Evolutionary conservation across 805 yeast species (phyloP), one percentile per base, ranked within the genome.

Genomic region (Wickerhamiella occidentalis): DNA sequence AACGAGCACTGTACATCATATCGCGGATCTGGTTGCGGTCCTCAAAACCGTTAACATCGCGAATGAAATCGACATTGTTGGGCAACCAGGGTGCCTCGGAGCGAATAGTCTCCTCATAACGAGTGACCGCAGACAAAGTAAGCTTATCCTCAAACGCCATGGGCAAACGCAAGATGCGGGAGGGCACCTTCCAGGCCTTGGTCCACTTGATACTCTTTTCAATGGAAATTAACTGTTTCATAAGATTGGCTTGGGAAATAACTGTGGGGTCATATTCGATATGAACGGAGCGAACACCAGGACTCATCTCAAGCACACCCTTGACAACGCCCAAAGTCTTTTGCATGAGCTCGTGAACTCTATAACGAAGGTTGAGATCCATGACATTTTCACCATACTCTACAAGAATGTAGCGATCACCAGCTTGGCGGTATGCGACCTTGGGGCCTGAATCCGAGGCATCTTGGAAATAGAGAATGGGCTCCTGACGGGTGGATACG

Each of bases 11-110:
- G 69, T 87, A 90, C 61, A 92, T 67, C 82, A 90, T 80, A 42
- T 85, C 85, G 54, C 80, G 73, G 48, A 92, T 90, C 48, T 78
- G 83, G 9, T 76, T 70, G 58, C 95, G 79, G 51, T 75, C 76
- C 12, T 56, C 55, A 40, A 92, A 73, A 19, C 82, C 92, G 64
- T 92, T 90, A 53, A 88, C 87, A 56, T 79, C 77, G 29, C 95
- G 94, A 66, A 90, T 77, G 68, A 92, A 90, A 65, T 90, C 98
- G 54, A 92, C 96, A 61, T 90, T 90, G 71, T 87, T 90, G 55
- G 98, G 98, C 60, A 90, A 74, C 97, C 97, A 90, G 38, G 97
- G 97, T 6, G 97, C 98, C 46, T 77, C 77, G 18, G 90, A 73
- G 59, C 97, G 76, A 59, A 92, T 88, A 7, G 98, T 92, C 68